These are phyloP conservation scores for Sporothrix globosa DNA, from an alignment of 2,329 filamentous ascomycete genomes.

Conservation along the genomic window DNA sequence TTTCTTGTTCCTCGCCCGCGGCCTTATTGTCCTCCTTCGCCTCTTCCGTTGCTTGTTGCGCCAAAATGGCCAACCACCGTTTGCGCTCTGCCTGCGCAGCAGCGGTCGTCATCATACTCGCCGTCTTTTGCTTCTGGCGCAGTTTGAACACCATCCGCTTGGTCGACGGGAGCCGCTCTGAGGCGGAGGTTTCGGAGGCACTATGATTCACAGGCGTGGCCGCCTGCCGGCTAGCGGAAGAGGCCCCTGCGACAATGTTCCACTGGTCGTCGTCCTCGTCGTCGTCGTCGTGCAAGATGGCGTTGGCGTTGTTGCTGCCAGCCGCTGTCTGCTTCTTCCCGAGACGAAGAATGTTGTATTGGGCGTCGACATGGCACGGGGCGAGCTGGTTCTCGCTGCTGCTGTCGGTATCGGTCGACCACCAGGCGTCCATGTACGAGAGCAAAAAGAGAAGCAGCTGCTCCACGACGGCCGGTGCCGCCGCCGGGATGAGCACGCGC, in stretches of 20 bases:
- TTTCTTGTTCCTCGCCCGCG: not conserved
- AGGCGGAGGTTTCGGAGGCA: not conserved
- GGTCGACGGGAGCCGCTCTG: not conserved
- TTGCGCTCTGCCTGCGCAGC: constrained; percentile 14
- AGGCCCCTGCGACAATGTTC: constrained; percentile 26
- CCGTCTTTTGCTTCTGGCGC: constrained; percentile 23
- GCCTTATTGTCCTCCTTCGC: not conserved
- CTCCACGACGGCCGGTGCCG: constrained; percentile 14
- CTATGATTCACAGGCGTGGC: not conserved
- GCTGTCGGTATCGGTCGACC: not conserved
- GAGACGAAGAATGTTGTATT: constrained; percentile 5
- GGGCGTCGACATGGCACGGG: constrained; percentile 24
- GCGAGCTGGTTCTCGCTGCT: not conserved
- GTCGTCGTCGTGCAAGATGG: not conserved
- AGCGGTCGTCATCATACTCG: not conserved
- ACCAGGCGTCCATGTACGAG: constrained; percentile 15
- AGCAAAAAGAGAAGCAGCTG: constrained; percentile 28
- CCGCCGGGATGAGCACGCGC: not conserved
- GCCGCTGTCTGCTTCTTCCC: not conserved
- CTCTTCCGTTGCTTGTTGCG: constrained; percentile 26
- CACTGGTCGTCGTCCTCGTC: constrained; percentile 7
- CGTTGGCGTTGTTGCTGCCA: not conserved
- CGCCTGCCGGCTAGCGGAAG: not conserved
- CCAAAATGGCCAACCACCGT: constrained; percentile 30
- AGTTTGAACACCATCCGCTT: constrained; percentile 15